Conservation (phyloP, 2,329 filamentous ascomycete genomes). For the Kalmusia sp. region DNA sequence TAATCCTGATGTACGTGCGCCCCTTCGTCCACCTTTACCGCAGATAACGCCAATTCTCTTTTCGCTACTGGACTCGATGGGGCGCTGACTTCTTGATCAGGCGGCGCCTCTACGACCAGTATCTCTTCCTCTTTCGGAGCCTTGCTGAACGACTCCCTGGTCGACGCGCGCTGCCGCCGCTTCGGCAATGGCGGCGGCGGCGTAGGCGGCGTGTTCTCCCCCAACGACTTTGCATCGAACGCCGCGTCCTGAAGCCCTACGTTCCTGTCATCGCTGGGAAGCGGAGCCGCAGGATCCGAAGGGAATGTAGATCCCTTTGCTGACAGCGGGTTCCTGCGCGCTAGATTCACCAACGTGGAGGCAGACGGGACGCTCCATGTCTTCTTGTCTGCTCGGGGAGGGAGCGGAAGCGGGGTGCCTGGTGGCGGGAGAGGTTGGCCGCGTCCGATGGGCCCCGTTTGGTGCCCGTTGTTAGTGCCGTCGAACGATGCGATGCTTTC, state of each 20-base stretch:
- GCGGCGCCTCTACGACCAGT: conserved; percentile 42
- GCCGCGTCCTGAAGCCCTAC: neutral
- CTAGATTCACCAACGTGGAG: conserved; percentile 50
- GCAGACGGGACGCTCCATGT: conserved; percentile 57
- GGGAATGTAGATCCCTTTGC: neutral
- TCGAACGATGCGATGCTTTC: conserved; percentile 7
- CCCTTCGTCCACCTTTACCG: no score
- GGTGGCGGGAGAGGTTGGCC: conserved; percentile 1
- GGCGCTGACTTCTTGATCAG: conserved; percentile 28
- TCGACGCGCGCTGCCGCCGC: conserved; percentile 47
- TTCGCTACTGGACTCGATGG: conserved; percentile 25
- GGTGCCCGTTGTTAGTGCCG: neutral
- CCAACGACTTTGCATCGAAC: conserved; percentile 6
- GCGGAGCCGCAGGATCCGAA: neutral
- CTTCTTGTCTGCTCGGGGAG: conserved; percentile 66
- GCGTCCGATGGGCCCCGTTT: conserved; percentile 1
- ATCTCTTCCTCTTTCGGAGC: conserved; percentile 24
- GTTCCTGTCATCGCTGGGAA: neutral
- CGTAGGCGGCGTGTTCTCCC: no score
- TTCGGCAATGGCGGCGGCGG: conserved; percentile 58
- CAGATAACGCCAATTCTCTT: neutral
- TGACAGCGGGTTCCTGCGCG: conserved; percentile 70
- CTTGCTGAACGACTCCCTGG: conserved; percentile 15
- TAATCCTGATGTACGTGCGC: no score
- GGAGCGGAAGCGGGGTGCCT: conserved; percentile 77